Conservation (phyloP, 192 early-diverging fungal genomes). For the Entomortierella chlamydospora region DNA sequence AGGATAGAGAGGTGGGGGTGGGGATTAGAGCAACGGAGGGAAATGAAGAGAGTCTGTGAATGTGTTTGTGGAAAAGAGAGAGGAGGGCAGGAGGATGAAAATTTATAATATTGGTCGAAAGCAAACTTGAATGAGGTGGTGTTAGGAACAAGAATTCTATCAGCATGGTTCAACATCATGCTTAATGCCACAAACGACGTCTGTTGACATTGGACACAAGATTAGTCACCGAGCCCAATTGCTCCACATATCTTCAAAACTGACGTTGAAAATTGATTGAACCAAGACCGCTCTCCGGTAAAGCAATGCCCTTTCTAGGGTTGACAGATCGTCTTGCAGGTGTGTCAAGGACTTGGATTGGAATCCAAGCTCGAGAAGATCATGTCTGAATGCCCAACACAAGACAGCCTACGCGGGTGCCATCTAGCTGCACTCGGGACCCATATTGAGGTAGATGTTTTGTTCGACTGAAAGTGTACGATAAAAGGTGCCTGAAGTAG, state of each 20-base stretch:
- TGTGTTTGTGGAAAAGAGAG: no score
- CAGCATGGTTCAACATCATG: no score
- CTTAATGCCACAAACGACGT: constrained; percentile 61
- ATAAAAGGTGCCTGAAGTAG: constrained; percentile 54
- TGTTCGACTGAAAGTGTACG: constrained; percentile 43
- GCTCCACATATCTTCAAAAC: constrained; percentile 12
- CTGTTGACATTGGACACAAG: constrained; percentile 33
- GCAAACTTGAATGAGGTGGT: no score
- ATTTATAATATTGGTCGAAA: no score
- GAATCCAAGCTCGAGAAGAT: constrained; percentile 57
- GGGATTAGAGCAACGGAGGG: no score
- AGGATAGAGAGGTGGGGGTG: no score
- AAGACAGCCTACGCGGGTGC: constrained; percentile 40
- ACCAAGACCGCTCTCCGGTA: constrained; percentile 1
- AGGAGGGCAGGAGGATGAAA: no score
- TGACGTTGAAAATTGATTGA: constrained; percentile 7
- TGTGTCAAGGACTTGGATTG: constrained; percentile 30
- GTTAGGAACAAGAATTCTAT: no score
- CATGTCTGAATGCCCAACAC: constrained; percentile 42
- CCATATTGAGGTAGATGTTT: constrained; percentile 57
- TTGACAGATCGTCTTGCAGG: constrained; percentile 45
- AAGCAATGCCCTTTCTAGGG: constrained; percentile 11
- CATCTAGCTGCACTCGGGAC: constrained; percentile 17
- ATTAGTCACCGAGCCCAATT: constrained; percentile 48
- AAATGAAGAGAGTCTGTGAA: no score